Conservation (phyloP, 805 yeast species). For the Candida corydali region DNA sequence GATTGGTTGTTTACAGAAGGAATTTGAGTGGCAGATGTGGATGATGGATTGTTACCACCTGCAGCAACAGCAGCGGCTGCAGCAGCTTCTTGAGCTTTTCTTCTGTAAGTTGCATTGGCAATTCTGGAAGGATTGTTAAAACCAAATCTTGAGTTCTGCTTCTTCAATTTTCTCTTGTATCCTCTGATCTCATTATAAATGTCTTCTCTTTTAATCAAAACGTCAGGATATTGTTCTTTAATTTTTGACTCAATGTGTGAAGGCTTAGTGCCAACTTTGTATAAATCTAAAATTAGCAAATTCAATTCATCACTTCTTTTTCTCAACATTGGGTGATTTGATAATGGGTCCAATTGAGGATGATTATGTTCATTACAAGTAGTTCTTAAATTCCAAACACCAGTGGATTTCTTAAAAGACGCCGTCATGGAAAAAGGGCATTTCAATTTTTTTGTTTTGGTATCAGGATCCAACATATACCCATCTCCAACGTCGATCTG, state of each 20-base stretch:
- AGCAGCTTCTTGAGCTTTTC: conserved; percentile 5
- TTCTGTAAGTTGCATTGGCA: conserved; percentile 8
- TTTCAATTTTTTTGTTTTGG: conserved; percentile 48
- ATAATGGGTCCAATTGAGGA: conserved; percentile 52
- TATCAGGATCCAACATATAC: conserved; percentile 35
- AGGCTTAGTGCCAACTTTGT: conserved; percentile 54
- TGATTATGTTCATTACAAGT: conserved; percentile 57
- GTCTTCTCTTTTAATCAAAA: conserved; percentile 53
- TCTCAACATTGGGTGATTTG: conserved; percentile 54
- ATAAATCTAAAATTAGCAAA: conserved; percentile 46
- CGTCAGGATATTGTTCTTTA: conserved; percentile 48
- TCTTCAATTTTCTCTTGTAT: conserved; percentile 47
- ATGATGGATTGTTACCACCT: not conserved
- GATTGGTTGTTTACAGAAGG: not conserved
- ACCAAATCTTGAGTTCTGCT: conserved; percentile 24
- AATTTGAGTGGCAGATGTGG: not conserved
- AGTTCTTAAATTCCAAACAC: conserved; percentile 49
- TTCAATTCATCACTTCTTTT: conserved; percentile 52
- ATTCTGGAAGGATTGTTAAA: conserved; percentile 8
- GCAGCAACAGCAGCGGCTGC: conserved; percentile 8
- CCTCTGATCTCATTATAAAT: conserved; percentile 56
- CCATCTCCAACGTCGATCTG: conserved; percentile 28
- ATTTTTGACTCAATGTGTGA: conserved; percentile 49
- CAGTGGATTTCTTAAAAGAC: conserved; percentile 44
- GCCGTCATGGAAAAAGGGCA: conserved; percentile 63